These are phyloP conservation scores for Acer yangbiense DNA, from an alignment of 345 rosid genomes.

Conservation along the genomic window DNA sequence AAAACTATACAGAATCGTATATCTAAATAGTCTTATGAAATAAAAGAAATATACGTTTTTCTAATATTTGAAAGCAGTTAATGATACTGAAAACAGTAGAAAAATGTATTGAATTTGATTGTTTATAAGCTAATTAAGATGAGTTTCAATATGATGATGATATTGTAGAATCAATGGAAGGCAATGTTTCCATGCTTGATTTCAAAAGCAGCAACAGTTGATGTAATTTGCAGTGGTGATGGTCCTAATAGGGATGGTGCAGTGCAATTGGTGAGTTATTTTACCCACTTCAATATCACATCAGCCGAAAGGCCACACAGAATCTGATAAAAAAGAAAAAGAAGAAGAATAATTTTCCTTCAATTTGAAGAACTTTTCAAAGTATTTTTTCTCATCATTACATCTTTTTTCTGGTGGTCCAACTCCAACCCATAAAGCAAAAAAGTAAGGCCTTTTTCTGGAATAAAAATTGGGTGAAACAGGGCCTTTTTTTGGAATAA, in stretches of 20 bases:
- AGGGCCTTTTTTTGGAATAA: too few species aligned
- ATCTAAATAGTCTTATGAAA: too few species aligned
- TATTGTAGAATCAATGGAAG: conserved; percentile 82
- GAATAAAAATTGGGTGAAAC: too few species aligned
- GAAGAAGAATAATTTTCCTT: conserved; percentile 1
- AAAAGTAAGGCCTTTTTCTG: not conserved
- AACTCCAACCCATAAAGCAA: not conserved
- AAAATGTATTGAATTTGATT: too few species aligned
- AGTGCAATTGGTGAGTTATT: conserved; percentile 70
- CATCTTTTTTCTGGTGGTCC: not conserved
- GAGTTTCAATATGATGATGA: too few species aligned
- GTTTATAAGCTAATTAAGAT: too few species aligned
- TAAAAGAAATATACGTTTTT: too few species aligned
- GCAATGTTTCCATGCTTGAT: conserved; percentile 94
- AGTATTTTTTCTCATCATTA: not conserved
- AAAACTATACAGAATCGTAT: too few species aligned
- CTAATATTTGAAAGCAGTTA: too few species aligned
- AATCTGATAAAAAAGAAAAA: not conserved
- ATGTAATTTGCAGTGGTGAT: conserved; percentile 78
- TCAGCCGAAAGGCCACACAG: not conserved
- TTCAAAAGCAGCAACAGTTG: conserved; percentile 85
- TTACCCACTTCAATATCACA: not conserved
- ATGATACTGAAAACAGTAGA: too few species aligned
- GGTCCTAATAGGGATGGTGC: conserved; percentile 76
- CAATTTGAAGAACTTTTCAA: conserved; percentile 1